Conservation (phyloP, 169 alveolate species). For the Cryptosporidium canis region DNA sequence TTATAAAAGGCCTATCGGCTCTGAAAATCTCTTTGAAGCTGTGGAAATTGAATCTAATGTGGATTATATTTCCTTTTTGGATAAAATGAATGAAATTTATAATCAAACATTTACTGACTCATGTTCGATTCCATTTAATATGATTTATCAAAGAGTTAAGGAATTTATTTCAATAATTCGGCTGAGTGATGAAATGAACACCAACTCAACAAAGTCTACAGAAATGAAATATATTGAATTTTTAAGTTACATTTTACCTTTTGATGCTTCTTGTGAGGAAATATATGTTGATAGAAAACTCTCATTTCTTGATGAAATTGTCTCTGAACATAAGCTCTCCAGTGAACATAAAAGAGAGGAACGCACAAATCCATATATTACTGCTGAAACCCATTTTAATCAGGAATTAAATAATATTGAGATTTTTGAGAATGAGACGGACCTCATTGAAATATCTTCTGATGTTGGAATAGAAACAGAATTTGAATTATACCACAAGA, state of each 20-base stretch:
- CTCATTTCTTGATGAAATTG: slow-evolving; percentile 43
- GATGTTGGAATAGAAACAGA: neutral
- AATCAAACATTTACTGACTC: slow-evolving; percentile 2
- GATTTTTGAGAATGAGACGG: neutral
- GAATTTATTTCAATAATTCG: slow-evolving; percentile 53
- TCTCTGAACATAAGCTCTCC: slow-evolving; percentile 16
- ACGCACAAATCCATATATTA: neutral
- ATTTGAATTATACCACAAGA: neutral
- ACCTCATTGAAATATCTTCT: neutral
- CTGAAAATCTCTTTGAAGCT: neutral
- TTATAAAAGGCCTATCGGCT: neutral
- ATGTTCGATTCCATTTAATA: neutral
- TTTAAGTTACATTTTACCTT: slow-evolving; percentile 51
- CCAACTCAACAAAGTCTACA: neutral
- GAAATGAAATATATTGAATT: slow-evolving; percentile 3
- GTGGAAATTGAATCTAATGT: neutral
- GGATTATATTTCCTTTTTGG: neutral
- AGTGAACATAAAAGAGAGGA: neutral
- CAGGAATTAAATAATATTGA: neutral
- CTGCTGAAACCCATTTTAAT: neutral
- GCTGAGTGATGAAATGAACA: neutral
- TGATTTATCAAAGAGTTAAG: slow-evolving; percentile 49
- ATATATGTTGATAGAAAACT: slow-evolving; percentile 58
- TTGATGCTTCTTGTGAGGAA: slow-evolving; percentile 76
- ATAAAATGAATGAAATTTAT: slow-evolving; percentile 27